These are phyloP conservation scores for Grosmannia serpens DNA, from an alignment of 2,329 filamentous ascomycete species.

Conservation along the genomic window DNA sequence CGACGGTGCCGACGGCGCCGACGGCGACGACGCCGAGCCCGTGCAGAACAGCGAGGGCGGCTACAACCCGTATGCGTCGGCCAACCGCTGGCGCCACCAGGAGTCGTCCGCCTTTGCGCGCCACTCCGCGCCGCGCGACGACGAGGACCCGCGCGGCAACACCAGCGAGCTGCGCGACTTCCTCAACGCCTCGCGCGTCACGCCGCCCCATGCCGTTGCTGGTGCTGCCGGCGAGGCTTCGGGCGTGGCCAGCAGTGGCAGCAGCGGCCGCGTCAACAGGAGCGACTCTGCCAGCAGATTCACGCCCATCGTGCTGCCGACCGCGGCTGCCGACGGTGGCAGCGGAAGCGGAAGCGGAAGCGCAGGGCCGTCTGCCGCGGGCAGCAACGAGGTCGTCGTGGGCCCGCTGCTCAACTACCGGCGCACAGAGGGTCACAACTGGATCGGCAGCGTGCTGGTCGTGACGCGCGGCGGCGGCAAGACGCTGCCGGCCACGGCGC, in stretches of 20 bases:
- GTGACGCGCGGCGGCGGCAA: conserved; percentile 63
- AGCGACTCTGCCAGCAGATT: not conserved
- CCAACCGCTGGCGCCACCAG: conserved; percentile 51
- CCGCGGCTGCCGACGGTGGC: not conserved
- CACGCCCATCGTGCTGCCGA: conserved; percentile 10
- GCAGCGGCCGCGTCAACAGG: not conserved
- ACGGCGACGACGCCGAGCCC: not conserved
- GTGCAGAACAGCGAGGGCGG: conserved; percentile 16
- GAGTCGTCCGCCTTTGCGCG: conserved; percentile 46
- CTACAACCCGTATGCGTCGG: conserved; percentile 43
- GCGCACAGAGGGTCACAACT: conserved; percentile 55
- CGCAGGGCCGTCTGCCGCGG: conserved; percentile 23
- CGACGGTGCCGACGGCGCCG: not conserved
- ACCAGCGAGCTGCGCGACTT: conserved; percentile 42
- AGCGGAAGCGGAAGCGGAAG: not conserved
- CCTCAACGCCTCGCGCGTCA: conserved; percentile 41
- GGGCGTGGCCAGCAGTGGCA: not conserved
- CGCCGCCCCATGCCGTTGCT: conserved; percentile 21
- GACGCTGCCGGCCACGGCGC: conserved; percentile 37
- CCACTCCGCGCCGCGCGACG: conserved; percentile 28
- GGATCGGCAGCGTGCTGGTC: conserved; percentile 78
- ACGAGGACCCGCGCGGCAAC: conserved; percentile 30
- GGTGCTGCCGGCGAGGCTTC: conserved; percentile 12
- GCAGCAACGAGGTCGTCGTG: conserved; percentile 44
- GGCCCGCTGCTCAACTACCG: conserved; percentile 71